These are phyloP conservation scores for Colletotrichum sp. DNA, from an alignment of 2,329 filamentous ascomycete genomes.

Conservation along the genomic window DNA sequence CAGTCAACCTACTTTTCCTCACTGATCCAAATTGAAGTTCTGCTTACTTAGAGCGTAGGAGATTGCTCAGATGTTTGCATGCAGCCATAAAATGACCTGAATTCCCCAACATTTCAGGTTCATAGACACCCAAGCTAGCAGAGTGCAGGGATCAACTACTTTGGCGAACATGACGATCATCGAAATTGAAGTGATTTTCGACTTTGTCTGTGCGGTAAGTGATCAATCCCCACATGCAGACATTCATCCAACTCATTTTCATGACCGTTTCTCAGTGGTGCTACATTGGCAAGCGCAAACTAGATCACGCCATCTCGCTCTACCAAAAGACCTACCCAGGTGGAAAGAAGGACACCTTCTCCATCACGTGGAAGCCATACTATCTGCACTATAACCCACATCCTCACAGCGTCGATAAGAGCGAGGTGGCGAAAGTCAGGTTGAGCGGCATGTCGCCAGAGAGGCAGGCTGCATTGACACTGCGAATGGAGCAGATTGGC, in stretches of 20 bases:
- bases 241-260: background rate
- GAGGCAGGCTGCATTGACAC: slow-evolving; percentile 29
- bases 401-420: slow-evolving; percentile 26
- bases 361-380: slow-evolving; percentile 39
- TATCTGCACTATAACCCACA: slow-evolving; percentile 36
- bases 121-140: too few species aligned
- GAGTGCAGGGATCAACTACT: too few species aligned
- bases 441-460: slow-evolving; percentile 27
- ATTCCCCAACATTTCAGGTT: too few species aligned
- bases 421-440: slow-evolving; percentile 24
- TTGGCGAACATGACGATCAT: slow-evolving; percentile 20
- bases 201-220: slow-evolving; percentile 35
- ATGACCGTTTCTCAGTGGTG: slow-evolving; percentile 33
- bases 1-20: too few species aligned
- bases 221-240: background rate
- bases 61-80: too few species aligned
- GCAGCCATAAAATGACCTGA: too few species aligned
- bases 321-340: slow-evolving; percentile 44
- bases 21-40: too few species aligned
- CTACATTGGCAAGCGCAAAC: slow-evolving; percentile 42
- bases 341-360: slow-evolving; percentile 36
- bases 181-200: slow-evolving; percentile 30
- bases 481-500: slow-evolving; percentile 31
- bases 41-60: too few species aligned
- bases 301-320: slow-evolving; percentile 40